Evolutionary conservation across 2,329 filamentous ascomycete species (phyloP), one percentile per base, ranked within the genome.

Genomic region (Hypoxylon sp.): DNA sequence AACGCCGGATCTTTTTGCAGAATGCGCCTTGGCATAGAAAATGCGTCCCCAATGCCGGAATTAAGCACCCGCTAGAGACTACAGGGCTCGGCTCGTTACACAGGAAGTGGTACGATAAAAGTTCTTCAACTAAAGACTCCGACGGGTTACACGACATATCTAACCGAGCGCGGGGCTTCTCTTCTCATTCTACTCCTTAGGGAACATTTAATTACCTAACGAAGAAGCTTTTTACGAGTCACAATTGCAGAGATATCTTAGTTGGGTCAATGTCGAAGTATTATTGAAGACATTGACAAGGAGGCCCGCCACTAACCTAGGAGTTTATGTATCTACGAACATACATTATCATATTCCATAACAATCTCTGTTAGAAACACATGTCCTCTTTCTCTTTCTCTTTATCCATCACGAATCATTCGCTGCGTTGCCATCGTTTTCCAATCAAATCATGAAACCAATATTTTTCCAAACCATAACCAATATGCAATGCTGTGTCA

Each of bases 301-400:
- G 46, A 50, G 46, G 46, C 46, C 46, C 46, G 25, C 46, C 46
- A 17, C 46, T 50, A 17, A 50, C 46, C 46, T 25, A 50, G 46
- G 46, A 50, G 46, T n/a, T 21, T 11, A 21, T n/a, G n/a, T n/a
- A n/a, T 43, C 17, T 43, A 43, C 21, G 5, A 11, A 43, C 17
- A 41, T 41, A 28, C 6, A 28, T 28, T 28, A 28, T 28, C 6
- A 30, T 30, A 30, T 30, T 2, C 28, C 5, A 6, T 30, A 30
- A 7, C 28, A 5, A 19, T 41, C 6, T 5, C n/a, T 19, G n/a
- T 19, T 5, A 19, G 2, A 19, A 41, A 41, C 38, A 19, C n/a
- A 41, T 41, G 5, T 14, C 34, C 38, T 41, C 34, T n/a, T 41
- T 41, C n/a, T 5, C n/a, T n/a, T n/a, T n/a, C n/a, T 5, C 38